A percentile compares a stretch with the other conserved stretches of the same genome.
phyloP scores from a whole-genome alignment of 2,329 filamentous ascomycete species.

The Curvularia spicifera region DNA sequence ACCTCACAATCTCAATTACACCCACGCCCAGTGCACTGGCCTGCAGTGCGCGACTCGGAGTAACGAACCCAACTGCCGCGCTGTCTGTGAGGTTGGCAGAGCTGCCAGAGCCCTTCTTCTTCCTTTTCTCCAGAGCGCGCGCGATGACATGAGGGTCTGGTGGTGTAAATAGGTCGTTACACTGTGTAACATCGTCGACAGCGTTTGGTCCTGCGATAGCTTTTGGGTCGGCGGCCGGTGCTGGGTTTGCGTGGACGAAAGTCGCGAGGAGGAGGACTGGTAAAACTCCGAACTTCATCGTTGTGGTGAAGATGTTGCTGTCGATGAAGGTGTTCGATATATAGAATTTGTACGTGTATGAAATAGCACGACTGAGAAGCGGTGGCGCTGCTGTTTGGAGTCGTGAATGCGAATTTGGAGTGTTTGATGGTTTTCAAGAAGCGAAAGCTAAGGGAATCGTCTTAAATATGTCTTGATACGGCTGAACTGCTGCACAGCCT shows the following conservation, averaged over 20 bases:
- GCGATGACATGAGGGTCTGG: slow-evolving; percentile 28
- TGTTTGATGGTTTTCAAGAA: background rate
- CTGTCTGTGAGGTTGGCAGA: slow-evolving; percentile 7
- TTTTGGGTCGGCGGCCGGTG: slow-evolving; percentile 29
- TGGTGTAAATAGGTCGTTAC: slow-evolving; percentile 1
- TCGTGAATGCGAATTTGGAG: background rate
- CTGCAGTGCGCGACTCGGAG: slow-evolving; percentile 33
- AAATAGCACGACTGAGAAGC: background rate
- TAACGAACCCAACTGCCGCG: slow-evolving; percentile 23
- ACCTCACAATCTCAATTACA: slow-evolving; percentile 28
- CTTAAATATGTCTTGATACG: background rate
- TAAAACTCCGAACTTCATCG: slow-evolving; percentile 37
- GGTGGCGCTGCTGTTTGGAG: background rate
- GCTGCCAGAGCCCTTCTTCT: background rate
- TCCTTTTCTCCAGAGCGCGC: slow-evolving; percentile 27
- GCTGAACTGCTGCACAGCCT: slow-evolving; percentile 9
- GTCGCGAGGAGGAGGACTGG: slow-evolving; percentile 34
- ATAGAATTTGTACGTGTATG: background rate
- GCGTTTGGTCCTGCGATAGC: background rate
- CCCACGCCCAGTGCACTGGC: slow-evolving; percentile 38
- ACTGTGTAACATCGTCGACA: slow-evolving; percentile 4
- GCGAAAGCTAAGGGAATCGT: background rate
- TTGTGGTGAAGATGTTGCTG: background rate
- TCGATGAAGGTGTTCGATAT: background rate
- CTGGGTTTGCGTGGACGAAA: slow-evolving; percentile 38